Evolutionary conservation across 2,329 filamentous ascomycete species (phyloP).

Genomic region (Triangularia verruculosa): DNA sequence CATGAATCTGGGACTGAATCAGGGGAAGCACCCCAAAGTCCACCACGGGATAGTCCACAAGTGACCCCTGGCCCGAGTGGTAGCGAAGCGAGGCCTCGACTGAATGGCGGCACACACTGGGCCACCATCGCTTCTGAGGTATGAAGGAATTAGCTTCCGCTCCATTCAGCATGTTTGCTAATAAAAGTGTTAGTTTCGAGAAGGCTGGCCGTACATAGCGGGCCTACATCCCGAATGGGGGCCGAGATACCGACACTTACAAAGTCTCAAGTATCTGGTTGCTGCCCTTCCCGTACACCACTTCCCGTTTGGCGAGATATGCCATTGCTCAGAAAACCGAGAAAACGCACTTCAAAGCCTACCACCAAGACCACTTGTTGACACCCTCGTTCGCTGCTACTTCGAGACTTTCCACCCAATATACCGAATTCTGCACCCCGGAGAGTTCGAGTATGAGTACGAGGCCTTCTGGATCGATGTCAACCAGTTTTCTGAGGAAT

Average conservation of each 20-base stretch:
- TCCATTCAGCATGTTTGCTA: neutral
- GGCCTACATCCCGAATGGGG: constrained; percentile 27
- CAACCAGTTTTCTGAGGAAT: constrained; percentile 22
- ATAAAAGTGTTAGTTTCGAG: constrained; percentile 24
- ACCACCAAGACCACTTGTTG: constrained; percentile 23
- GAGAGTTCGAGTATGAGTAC: constrained; percentile 26
- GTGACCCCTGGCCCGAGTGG: constrained; percentile 8
- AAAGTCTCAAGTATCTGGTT: constrained; percentile 27
- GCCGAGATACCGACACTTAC: constrained; percentile 26
- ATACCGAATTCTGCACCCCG: constrained; percentile 26
- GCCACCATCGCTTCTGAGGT: constrained; percentile 19
- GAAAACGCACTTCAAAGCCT: constrained; percentile 23
- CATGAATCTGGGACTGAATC: constrained; percentile 10
- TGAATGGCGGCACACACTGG: constrained; percentile 20
- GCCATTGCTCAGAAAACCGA: constrained; percentile 16
- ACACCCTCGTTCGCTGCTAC: constrained; percentile 27
- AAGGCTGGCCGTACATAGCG: constrained; percentile 27
- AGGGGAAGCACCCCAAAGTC: constrained; percentile 1
- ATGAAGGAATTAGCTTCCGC: constrained; percentile 5
- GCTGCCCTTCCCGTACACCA: constrained; percentile 23
- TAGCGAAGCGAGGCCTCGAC: constrained; percentile 3
- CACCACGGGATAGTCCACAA: constrained; percentile 1
- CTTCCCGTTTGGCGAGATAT: constrained; percentile 28
- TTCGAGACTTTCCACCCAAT: constrained; percentile 28
- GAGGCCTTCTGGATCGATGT: constrained; percentile 23